Evolutionary conservation across 2,329 filamentous ascomycete genomes (phyloP).

Genomic region (Venturia nashicola): DNA sequence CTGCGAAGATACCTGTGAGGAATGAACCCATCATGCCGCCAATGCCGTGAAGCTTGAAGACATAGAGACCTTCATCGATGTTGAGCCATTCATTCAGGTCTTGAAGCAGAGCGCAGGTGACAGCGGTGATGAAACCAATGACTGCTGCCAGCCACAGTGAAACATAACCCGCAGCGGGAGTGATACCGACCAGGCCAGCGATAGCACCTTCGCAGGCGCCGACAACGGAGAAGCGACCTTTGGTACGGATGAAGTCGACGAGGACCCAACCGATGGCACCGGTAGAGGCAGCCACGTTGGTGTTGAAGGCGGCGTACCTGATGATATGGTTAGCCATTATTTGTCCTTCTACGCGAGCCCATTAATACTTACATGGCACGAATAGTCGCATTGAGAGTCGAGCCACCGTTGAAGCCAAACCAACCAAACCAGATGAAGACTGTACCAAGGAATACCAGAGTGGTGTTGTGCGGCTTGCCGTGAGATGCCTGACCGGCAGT

Average conservation of each 20-base stretch:
- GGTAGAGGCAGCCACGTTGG: conserved; percentile 37
- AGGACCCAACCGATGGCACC: conserved; percentile 34
- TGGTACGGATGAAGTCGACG: conserved; percentile 34
- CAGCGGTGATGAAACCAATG: conserved; percentile 32
- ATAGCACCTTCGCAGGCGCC: conserved; percentile 40
- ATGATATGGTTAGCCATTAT: too few relatives aligned
- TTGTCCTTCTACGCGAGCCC: too few relatives aligned
- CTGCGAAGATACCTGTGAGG: conserved; percentile 34
- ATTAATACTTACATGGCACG: too few relatives aligned
- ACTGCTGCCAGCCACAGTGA: conserved; percentile 39
- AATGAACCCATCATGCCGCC: conserved; percentile 35
- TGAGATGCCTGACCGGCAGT: conserved; percentile 35
- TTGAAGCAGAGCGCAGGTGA: conserved; percentile 45
- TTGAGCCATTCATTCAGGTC: conserved; percentile 39
- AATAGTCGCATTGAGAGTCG: conserved; percentile 36
- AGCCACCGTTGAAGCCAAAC: conserved; percentile 42
- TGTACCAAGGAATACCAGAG: conserved; percentile 33
- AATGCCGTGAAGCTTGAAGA: conserved; percentile 37
- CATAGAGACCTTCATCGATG: conserved; percentile 42
- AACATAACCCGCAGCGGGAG: conserved; percentile 38
- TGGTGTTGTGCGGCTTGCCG: conserved; percentile 34
- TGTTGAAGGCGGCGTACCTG: conserved; percentile 40
- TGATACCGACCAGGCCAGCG: conserved; percentile 40
- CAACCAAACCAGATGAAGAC: conserved; percentile 40
- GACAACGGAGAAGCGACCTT: conserved; percentile 36